These are phyloP conservation scores for Penicillium verrucosum DNA, from an alignment of 2,329 filamentous ascomycete genomes.

Conservation along the genomic window DNA sequence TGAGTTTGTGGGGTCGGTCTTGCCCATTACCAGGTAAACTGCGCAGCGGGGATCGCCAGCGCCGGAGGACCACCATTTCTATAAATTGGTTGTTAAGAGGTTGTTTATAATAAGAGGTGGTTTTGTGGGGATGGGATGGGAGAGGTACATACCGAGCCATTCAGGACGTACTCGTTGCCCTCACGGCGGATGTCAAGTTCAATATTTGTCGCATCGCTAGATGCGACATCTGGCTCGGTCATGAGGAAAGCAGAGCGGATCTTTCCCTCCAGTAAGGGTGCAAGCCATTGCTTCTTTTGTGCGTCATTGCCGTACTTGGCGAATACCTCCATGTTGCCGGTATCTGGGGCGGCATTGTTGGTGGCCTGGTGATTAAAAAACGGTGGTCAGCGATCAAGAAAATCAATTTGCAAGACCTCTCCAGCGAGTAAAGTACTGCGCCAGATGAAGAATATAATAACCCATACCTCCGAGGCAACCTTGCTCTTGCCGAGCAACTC, in stretches of 20 bases:
- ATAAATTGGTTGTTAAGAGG: conserved; percentile 6
- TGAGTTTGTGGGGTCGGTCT: conserved; percentile 71
- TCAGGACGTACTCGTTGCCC: conserved; percentile 84
- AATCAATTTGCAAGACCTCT: background rate
- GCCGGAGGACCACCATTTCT: conserved; percentile 99
- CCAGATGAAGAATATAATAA: background rate
- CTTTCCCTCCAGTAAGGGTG: conserved; percentile 75
- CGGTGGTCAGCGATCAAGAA: background rate
- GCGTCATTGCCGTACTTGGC: conserved; percentile 84
- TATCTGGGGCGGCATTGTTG: conserved; percentile 88
- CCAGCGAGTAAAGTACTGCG: conserved; percentile 1
- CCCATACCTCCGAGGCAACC: conserved; percentile 65
- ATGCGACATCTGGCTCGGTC: conserved; percentile 87
- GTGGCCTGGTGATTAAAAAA: conserved; percentile 53
- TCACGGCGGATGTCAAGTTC: conserved; percentile 77
- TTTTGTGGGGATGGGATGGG: background rate
- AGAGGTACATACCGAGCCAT: conserved; percentile 66
- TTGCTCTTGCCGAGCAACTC: conserved; percentile 87
- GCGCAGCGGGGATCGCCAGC: conserved; percentile 89
- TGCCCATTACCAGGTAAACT: conserved; percentile 96
- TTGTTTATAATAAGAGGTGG: background rate
- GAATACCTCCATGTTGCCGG: conserved; percentile 92
- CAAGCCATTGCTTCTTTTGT: conserved; percentile 81
- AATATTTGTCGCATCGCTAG: conserved; percentile 90
- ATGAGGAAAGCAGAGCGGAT: conserved; percentile 90